phyloP scores from a whole-genome alignment of 2,329 filamentous ascomycete species.

The Byssothecium circinans region DNA sequence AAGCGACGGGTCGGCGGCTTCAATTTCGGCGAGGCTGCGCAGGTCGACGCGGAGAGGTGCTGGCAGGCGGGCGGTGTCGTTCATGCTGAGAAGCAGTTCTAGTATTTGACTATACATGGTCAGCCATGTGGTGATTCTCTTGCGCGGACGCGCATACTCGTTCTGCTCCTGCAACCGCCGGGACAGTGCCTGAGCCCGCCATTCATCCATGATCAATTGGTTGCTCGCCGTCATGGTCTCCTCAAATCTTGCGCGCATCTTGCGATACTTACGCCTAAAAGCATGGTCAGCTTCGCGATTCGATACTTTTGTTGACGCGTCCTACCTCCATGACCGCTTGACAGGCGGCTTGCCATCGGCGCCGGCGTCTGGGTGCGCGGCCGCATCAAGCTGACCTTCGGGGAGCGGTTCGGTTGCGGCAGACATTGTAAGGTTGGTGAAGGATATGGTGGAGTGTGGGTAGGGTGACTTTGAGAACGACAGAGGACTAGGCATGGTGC shows the following conservation, averaged over 20 bases:
- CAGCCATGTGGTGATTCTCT: constrained; percentile 1
- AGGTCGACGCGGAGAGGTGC: constrained; percentile 75
- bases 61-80: constrained; percentile 78
- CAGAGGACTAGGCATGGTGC: not conserved
- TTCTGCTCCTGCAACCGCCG: constrained; percentile 87
- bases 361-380: constrained; percentile 5
- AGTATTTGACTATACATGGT: constrained; percentile 70
- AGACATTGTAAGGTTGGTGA: constrained; percentile 26
- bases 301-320: constrained; percentile 6
- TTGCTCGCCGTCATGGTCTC: constrained; percentile 79
- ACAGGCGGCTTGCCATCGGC: constrained; percentile 31
- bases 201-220: constrained; percentile 77
- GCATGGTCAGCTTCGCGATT: constrained; percentile 14
- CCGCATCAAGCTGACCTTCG: constrained; percentile 7
- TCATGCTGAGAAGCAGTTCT: constrained; percentile 86
- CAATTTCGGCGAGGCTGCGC: constrained; percentile 42
- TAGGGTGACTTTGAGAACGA: not conserved
- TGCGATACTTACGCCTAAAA: constrained; percentile 82
- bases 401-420: constrained; percentile 22
- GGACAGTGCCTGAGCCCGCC: constrained; percentile 76
- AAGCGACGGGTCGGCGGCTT: constrained; percentile 28
- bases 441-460: not conserved
- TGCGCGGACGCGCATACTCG: constrained; percentile 65
- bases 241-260: constrained; percentile 81
- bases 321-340: constrained; percentile 44